Conservation (phyloP, 2,329 filamentous ascomycete species). For the Xylariaceae sp. region DNA sequence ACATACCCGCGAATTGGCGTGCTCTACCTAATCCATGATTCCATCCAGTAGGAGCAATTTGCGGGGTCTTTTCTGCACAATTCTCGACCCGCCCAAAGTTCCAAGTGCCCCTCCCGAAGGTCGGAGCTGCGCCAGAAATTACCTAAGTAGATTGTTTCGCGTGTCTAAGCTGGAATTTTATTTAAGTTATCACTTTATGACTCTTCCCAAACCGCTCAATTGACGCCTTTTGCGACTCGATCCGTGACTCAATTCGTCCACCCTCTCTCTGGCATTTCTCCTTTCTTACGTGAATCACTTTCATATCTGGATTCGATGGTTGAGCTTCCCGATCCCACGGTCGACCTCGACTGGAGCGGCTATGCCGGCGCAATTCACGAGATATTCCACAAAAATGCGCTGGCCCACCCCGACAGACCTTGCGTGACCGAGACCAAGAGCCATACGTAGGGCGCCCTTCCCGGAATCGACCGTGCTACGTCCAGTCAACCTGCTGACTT, state of each 20-base stretch:
- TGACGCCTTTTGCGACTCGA: not conserved
- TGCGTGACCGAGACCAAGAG: slow-evolving; percentile 47
- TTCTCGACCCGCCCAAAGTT: no score
- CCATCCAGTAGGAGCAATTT: no score
- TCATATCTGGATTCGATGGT: not conserved
- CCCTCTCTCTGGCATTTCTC: not conserved
- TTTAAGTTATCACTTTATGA: not conserved
- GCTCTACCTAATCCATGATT: no score
- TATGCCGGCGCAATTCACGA: slow-evolving; percentile 65
- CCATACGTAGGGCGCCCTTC: not conserved
- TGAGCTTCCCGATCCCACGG: slow-evolving; percentile 56
- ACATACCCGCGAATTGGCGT: no score
- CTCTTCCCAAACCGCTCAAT: not conserved
- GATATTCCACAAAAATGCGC: slow-evolving; percentile 61
- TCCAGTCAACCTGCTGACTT: not conserved
- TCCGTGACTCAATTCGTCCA: not conserved
- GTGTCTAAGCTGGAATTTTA: not conserved
- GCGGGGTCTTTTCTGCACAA: no score
- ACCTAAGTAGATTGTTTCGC: not conserved
- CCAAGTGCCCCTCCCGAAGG: not conserved
- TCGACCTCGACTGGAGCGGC: slow-evolving; percentile 61
- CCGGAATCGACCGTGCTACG: not conserved
- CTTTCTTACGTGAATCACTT: not conserved
- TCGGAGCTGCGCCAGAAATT: not conserved
- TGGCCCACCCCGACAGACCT: slow-evolving; percentile 55